phyloP scores from a whole-genome alignment of 2,329 filamentous ascomycete genomes.

The Colletotrichum tabaci region DNA sequence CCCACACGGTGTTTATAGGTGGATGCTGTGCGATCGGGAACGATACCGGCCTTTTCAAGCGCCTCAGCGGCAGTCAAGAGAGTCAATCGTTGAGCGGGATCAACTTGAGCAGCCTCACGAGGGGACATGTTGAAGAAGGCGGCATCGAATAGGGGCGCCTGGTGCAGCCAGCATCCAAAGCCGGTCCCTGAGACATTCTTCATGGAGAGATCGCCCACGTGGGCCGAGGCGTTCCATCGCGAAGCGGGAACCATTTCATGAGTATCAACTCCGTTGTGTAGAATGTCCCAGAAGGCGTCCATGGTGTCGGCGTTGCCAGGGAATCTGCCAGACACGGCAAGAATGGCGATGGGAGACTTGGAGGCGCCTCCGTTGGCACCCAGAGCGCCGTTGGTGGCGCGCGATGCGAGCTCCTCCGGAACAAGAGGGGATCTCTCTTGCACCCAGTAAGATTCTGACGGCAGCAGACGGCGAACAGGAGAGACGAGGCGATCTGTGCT shows the following conservation, averaged over 20 bases:
- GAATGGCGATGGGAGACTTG: slow-evolving; percentile 50
- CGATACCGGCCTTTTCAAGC: slow-evolving; percentile 81
- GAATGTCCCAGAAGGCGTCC: slow-evolving; percentile 54
- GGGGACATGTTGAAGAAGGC: slow-evolving; percentile 82
- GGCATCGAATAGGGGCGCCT: slow-evolving; percentile 77
- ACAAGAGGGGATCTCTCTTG: background rate
- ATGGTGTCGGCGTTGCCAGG: slow-evolving; percentile 55
- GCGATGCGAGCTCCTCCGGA: background rate
- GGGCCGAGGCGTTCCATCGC: slow-evolving; percentile 9
- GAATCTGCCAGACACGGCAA: slow-evolving; percentile 59
- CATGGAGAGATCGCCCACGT: background rate
- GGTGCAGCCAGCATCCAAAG: slow-evolving; percentile 66
- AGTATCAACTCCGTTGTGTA: slow-evolving; percentile 45
- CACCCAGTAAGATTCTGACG: background rate
- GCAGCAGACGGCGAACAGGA: background rate
- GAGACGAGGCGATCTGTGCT: slow-evolving; percentile 1
- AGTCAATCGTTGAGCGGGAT: slow-evolving; percentile 82
- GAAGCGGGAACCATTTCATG: slow-evolving; percentile 42
- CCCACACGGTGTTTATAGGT: slow-evolving; percentile 73
- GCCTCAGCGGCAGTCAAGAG: slow-evolving; percentile 85
- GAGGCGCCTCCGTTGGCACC: background rate
- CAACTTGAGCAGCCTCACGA: slow-evolving; percentile 76
- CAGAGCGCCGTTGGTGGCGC: background rate
- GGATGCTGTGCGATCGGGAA: slow-evolving; percentile 76
- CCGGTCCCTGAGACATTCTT: slow-evolving; percentile 43